phyloP scores from a whole-genome alignment of 495 filamentous ascomycete species.

The Talaromyces nanjingensis region DNA sequence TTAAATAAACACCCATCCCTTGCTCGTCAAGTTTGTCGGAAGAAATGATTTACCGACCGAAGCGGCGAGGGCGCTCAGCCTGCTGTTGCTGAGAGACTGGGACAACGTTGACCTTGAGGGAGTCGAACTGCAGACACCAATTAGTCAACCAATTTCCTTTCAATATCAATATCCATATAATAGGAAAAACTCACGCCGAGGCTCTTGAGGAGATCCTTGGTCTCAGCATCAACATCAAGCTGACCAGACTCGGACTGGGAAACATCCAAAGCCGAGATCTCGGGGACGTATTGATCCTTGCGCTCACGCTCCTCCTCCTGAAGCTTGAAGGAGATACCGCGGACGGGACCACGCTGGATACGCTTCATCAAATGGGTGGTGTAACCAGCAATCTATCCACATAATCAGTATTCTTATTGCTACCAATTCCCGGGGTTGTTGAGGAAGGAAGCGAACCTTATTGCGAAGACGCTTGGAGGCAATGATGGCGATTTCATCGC shows the following conservation, averaged over 20 bases:
- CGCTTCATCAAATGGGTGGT: constrained; percentile 92
- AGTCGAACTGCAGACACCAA: constrained; percentile 67
- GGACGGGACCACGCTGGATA: constrained; percentile 97
- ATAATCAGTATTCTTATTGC: not conserved
- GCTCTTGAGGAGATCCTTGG: constrained; percentile 97
- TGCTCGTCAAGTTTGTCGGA: constrained; percentile 17
- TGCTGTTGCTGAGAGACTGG: constrained; percentile 81
- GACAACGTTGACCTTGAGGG: constrained; percentile 90
- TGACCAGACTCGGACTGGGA: constrained; percentile 84
- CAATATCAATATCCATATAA: no score
- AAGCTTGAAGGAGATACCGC: constrained; percentile 99
- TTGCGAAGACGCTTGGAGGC: constrained; percentile 96
- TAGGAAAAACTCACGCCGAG: constrained; percentile 61
- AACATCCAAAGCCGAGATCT: constrained; percentile 97
- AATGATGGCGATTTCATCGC: constrained; percentile 99
- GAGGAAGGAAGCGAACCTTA: constrained; percentile 59
- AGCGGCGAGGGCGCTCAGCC: constrained; percentile 67
- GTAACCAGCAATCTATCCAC: constrained; percentile 85
- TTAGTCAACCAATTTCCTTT: constrained; percentile 1
- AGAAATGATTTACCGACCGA: constrained; percentile 29
- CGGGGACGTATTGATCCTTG: constrained; percentile 99
- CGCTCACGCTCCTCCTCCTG: constrained; percentile 99
- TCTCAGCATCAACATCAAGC: constrained; percentile 92
- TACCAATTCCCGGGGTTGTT: no score
- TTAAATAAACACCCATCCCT: constrained; percentile 21